These are phyloP conservation scores for Cryptococcus jaspeensis DNA, from an alignment of 1,284 basidiomycete genomes.

Conservation along the genomic window DNA sequence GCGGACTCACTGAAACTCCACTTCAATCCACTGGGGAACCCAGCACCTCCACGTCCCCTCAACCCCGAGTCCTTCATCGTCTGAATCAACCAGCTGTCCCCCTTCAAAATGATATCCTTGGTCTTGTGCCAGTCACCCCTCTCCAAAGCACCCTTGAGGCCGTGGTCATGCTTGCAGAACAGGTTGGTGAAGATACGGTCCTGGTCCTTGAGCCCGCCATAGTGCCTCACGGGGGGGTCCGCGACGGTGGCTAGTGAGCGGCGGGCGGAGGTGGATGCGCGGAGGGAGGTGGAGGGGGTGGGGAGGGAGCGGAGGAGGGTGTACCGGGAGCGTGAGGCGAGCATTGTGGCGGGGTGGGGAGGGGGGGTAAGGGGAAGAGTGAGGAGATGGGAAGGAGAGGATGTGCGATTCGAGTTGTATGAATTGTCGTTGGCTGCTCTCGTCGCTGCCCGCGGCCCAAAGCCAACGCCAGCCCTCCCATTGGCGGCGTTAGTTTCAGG, in stretches of 20 bases:
- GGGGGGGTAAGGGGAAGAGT: neutral
- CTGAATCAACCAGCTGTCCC: constrained; percentile 97
- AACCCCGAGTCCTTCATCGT: constrained; percentile 94
- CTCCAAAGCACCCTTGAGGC: constrained; percentile 81
- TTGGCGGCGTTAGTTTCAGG: too few relatives aligned
- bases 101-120: constrained; percentile 92
- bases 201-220: constrained; percentile 89
- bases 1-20: constrained; percentile 83
- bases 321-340: neutral
- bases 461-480: too few relatives aligned
- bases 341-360: neutral
- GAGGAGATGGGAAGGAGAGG: neutral
- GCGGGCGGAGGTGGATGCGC: neutral
- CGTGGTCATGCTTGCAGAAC: constrained; percentile 79
- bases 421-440: neutral
- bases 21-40: constrained; percentile 95
- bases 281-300: neutral
- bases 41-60: constrained; percentile 93
- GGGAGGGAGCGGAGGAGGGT: neutral
- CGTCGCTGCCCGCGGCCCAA: too few relatives aligned
- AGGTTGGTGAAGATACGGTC: constrained; percentile 91
- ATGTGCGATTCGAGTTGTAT: neutral
- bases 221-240: constrained; percentile 74
- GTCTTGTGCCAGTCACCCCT: constrained; percentile 98
- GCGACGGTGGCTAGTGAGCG: constrained; percentile 66